A percentile compares a stretch with the other conserved stretches of the same genome.
phyloP scores from a whole-genome alignment of 78 protist species.

The Chrysochromulina parva region DNA sequence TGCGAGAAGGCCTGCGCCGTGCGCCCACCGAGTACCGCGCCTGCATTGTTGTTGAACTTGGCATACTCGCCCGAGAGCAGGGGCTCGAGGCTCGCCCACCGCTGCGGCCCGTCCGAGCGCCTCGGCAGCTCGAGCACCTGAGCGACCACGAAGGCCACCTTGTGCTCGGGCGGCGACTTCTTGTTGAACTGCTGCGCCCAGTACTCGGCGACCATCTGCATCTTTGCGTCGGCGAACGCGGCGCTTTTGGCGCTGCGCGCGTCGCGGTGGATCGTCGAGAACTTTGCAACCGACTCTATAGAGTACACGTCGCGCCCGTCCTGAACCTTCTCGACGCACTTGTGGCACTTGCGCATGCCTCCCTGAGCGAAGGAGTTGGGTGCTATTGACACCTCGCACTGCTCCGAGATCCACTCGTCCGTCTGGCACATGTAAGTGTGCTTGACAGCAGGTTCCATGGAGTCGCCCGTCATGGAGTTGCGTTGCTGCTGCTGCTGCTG shows the following conservation, averaged over 20 bases:
- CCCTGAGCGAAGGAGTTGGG: background rate
- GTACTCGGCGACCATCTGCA: slow-evolving; percentile 16
- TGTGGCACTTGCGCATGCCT: background rate
- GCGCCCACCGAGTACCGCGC: background rate
- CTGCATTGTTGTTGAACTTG: slow-evolving; percentile 37
- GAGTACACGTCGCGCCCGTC: background rate
- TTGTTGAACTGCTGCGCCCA: slow-evolving; percentile 35
- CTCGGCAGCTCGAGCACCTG: background rate
- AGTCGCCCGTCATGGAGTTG: no score
- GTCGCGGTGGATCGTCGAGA: background rate
- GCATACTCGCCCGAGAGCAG: slow-evolving; percentile 13
- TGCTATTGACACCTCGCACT: background rate
- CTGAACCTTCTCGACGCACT: background rate
- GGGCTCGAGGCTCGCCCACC: slow-evolving; percentile 26
- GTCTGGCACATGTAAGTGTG: no score
- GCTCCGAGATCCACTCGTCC: no score
- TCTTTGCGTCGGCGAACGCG: background rate
- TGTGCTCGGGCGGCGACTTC: background rate
- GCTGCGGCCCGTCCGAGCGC: background rate
- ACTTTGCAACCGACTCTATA: background rate
- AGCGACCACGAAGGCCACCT: background rate
- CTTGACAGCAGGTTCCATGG: no score
- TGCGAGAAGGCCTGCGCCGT: slow-evolving; percentile 36
- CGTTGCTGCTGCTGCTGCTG: no score
- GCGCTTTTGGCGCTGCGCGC: background rate